These are phyloP conservation scores for Alternaria postmessia DNA, from an alignment of 2,329 filamentous ascomycete species.

Conservation along the genomic window DNA sequence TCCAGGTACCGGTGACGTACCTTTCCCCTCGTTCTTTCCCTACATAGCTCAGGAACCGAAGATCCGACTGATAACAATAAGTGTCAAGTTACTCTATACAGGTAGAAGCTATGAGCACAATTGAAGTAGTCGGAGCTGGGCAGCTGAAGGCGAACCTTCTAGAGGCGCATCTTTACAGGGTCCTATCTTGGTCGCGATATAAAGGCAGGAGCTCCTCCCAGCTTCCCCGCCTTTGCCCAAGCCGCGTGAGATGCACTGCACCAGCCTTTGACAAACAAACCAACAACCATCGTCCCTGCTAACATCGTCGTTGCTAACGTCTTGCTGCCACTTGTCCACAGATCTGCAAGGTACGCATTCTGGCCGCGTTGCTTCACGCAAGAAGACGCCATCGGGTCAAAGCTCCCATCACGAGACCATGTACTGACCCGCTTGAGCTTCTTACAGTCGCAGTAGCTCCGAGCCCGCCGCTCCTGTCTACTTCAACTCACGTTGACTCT, in stretches of 20 bases:
- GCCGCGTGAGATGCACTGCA: conserved; percentile 19
- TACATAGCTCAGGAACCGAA: conserved; percentile 14
- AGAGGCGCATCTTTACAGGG: conserved; percentile 16
- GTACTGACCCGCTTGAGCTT: conserved; percentile 41
- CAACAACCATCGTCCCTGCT: conserved; percentile 14
- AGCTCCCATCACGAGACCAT: conserved; percentile 47
- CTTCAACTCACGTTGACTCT: conserved; percentile 30
- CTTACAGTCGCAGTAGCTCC: conserved; percentile 24
- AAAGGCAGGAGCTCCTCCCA: conserved; percentile 22
- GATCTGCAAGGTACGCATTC: conserved; percentile 40
- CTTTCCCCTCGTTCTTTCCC: conserved; percentile 7
- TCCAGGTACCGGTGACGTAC: conserved; percentile 28
- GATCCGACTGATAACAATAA: conserved; percentile 11
- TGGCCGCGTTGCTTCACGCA: conserved; percentile 27
- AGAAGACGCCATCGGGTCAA: conserved; percentile 37
- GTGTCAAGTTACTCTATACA: neutral
- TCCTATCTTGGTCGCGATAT: conserved; percentile 13
- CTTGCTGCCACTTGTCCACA: conserved; percentile 9
- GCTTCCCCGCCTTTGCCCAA: conserved; percentile 27
- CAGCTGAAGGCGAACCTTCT: conserved; percentile 16
- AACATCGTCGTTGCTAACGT: conserved; percentile 10
- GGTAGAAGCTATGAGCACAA: conserved; percentile 1
- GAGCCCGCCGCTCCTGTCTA: conserved; percentile 39
- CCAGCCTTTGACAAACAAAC: conserved; percentile 25
- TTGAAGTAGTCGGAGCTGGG: conserved; percentile 10